phyloP scores from a whole-genome alignment of 73 alveolate genomes.

The Halteria grandinella region DNA sequence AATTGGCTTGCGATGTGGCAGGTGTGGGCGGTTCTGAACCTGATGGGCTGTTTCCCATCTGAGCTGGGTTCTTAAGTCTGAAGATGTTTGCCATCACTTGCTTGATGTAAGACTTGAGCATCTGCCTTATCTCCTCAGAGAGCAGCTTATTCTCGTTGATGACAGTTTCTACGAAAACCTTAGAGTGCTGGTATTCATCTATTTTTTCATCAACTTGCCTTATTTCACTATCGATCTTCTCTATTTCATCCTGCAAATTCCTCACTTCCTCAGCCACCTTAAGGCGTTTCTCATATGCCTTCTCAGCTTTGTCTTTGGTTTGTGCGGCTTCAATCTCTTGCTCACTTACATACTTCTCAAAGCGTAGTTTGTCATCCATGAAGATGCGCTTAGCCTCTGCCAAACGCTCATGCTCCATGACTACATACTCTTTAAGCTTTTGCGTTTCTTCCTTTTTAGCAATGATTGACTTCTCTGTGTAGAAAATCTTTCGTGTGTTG shows the following conservation, averaged over 20 bases:
- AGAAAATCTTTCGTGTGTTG: constrained; percentile 1
- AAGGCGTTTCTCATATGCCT: constrained; percentile 9
- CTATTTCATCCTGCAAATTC: constrained; percentile 20
- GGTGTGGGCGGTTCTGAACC: no score
- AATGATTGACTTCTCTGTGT: background rate
- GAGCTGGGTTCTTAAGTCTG: no score
- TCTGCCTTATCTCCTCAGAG: no score
- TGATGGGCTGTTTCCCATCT: no score
- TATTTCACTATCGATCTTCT: constrained; percentile 39
- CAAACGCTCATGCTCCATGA: constrained; percentile 40
- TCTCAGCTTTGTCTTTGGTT: no score
- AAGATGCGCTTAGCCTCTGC: constrained; percentile 34
- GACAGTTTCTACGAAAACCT: no score
- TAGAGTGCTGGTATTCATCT: no score
- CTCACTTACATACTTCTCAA: constrained; percentile 14
- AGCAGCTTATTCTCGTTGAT: no score
- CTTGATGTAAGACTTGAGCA: no score
- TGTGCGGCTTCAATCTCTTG: no score
- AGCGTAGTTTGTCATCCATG: constrained; percentile 27
- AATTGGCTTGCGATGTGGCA: no score
- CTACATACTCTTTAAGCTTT: constrained; percentile 23
- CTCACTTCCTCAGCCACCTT: constrained; percentile 6
- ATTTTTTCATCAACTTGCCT: constrained; percentile 28
- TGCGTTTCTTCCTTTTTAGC: constrained; percentile 40
- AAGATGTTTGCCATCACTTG: no score